Evolutionary conservation across 306 rosid genomes (phyloP).

Genomic region (Lagenaria siceraria): DNA sequence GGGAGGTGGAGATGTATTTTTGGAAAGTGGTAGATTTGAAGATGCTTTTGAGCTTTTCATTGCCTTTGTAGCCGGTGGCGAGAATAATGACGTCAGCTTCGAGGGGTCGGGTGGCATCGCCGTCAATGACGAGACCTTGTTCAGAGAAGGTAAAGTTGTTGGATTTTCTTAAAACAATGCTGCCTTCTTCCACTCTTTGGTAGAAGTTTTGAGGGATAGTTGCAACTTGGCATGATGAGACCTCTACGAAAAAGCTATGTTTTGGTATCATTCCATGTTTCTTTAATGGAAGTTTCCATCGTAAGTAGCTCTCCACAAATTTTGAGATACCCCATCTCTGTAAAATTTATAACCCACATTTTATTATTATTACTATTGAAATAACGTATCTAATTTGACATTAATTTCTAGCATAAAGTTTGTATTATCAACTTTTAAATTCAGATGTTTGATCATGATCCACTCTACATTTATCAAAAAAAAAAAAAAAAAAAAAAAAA

Average conservation of each 20-base stretch:
- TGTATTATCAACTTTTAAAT: too few relatives aligned
- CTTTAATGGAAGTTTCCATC: conserved; percentile 35
- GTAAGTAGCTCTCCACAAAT: conserved; percentile 19
- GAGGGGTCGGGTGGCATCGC: conserved; percentile 9
- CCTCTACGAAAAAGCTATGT: conserved; percentile 22
- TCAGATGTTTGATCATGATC: too few relatives aligned
- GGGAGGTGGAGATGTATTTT: conserved; percentile 5
- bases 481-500: too few relatives aligned
- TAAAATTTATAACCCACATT: neutral
- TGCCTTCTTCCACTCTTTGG: conserved; percentile 33
- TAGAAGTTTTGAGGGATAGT: conserved; percentile 24
- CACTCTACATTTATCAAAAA: too few relatives aligned
- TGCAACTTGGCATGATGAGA: conserved; percentile 19
- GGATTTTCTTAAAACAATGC: conserved; percentile 29
- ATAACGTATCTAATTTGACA: too few relatives aligned
- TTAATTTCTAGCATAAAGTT: too few relatives aligned
- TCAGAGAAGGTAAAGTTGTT: conserved; percentile 24
- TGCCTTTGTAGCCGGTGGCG: too few relatives aligned
- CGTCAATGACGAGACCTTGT: conserved; percentile 32
- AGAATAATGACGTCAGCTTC: too few relatives aligned
- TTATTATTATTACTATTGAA: neutral
- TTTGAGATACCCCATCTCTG: conserved; percentile 38
- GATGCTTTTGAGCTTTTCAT: conserved; percentile 23
- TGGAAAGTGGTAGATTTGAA: conserved; percentile 30
- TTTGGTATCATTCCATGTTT: conserved; percentile 32